Conservation (phyloP, 176 grass and related monocot species). For the Thalia dealbata region DNA sequence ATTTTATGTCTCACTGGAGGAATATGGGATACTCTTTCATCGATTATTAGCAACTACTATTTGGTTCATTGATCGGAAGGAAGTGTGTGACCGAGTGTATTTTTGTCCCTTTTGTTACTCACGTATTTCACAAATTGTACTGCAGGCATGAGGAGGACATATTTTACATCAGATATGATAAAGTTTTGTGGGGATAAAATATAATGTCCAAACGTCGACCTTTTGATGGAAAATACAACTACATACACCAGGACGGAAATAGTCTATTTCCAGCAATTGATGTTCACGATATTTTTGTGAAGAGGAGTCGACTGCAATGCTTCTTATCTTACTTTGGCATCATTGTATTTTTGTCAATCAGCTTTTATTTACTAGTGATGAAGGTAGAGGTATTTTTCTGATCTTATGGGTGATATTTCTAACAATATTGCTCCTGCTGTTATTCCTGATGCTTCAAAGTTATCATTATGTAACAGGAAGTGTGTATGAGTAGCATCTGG, state of each 20-base stretch:
- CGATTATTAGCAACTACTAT: not conserved
- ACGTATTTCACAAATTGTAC: not conserved
- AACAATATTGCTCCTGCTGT: constrained; percentile 2
- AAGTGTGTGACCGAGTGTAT: not conserved
- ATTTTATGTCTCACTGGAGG: no score
- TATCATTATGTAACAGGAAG: constrained; percentile 40
- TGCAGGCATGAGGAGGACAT: not conserved
- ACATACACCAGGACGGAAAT: constrained; percentile 18
- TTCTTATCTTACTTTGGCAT: constrained; percentile 29
- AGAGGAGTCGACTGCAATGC: constrained; percentile 28
- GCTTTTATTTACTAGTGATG: constrained; percentile 21
- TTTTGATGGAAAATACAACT: constrained; percentile 27
- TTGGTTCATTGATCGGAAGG: not conserved
- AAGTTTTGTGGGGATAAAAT: not conserved
- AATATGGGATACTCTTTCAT: not conserved
- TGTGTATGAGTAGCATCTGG: constrained; percentile 47
- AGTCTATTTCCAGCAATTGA: constrained; percentile 26
- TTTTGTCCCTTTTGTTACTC: not conserved
- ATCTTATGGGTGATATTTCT: no score
- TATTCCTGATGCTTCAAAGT: not conserved
- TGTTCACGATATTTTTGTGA: constrained; percentile 48
- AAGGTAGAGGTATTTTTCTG: no score
- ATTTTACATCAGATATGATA: not conserved
- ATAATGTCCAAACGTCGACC: not conserved
- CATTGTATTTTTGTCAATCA: constrained; percentile 27